phyloP scores from a whole-genome alignment of 164 flowering plant genomes.

The Stephania yunnanensis region DNA sequence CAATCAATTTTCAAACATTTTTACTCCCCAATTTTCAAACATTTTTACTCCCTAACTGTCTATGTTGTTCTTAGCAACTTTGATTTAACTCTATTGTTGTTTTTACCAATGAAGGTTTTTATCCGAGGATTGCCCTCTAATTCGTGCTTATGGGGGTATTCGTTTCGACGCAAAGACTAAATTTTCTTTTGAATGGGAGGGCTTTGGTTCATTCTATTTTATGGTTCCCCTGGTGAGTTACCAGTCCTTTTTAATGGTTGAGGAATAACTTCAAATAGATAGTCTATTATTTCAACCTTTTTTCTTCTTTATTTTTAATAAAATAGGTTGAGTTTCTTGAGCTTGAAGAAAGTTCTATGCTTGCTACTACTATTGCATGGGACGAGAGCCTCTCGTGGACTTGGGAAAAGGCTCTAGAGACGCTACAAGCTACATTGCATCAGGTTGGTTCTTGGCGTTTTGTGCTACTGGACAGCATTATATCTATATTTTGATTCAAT shows the following conservation, averaged over 20 bases:
- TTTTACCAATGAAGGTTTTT: constrained; percentile 48
- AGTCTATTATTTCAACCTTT: neutral
- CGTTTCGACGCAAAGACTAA: constrained; percentile 69
- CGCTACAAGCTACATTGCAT: constrained; percentile 45
- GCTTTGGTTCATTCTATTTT: constrained; percentile 87
- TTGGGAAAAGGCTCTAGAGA: constrained; percentile 49
- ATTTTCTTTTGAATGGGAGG: constrained; percentile 70
- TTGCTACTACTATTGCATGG: constrained; percentile 85
- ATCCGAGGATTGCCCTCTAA: constrained; percentile 64
- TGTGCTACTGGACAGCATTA: neutral
- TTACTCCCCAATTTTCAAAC: no score
- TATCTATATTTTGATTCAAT: neutral
- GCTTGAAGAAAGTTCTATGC: constrained; percentile 76
- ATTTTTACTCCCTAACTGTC: no score
- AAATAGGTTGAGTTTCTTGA: constrained; percentile 91
- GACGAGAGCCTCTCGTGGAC: constrained; percentile 57
- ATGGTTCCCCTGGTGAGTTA: constrained; percentile 75
- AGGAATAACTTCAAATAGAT: neutral
- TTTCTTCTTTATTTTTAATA: constrained; percentile 24
- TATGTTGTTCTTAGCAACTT: neutral
- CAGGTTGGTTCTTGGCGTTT: constrained; percentile 39
- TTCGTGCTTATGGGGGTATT: constrained; percentile 96
- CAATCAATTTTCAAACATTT: no score
- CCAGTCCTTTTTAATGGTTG: constrained; percentile 9
- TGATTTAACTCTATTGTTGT: neutral